Percentiles rank a stretch among this genome's conserved stretches.
Conservation (phyloP, 148 eudicot genomes). For the Rhododendron simsii region DNA sequence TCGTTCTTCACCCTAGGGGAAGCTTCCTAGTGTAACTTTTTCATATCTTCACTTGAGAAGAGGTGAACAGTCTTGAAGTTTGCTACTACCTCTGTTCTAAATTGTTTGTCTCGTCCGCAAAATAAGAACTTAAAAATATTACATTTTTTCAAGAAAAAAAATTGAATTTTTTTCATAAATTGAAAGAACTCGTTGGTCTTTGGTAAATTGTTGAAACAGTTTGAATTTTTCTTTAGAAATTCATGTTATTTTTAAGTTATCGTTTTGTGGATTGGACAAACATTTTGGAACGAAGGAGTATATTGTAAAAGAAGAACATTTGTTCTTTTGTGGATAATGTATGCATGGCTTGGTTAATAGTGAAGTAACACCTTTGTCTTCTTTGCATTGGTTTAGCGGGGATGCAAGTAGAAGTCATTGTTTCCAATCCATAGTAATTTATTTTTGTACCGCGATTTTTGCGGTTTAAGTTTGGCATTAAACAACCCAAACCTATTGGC, state of each 20-base stretch:
- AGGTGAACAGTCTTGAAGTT: background rate
- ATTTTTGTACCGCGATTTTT: background rate
- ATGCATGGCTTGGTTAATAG: background rate
- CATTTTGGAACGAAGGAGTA: too few relatives aligned
- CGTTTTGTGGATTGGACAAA: too few relatives aligned
- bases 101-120: too few relatives aligned
- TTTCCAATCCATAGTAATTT: background rate
- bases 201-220: too few relatives aligned
- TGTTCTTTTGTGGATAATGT: background rate
- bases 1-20: background rate
- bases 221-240: too few relatives aligned
- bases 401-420: background rate
- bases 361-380: background rate
- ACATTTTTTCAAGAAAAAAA: too few relatives aligned
- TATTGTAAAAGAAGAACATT: background rate
- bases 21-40: background rate
- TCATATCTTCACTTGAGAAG: background rate
- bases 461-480: background rate
- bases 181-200: too few relatives aligned
- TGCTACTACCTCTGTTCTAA: background rate
- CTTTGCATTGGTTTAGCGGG: background rate
- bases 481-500: background rate
- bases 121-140: too few relatives aligned
- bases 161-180: too few relatives aligned
- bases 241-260: too few relatives aligned